Percentiles rank a stretch among this genome's conserved stretches.
Evolutionary conservation across 108 stramenopile genomes (phyloP).

Genomic region (Skeletonema marinoi): DNA sequence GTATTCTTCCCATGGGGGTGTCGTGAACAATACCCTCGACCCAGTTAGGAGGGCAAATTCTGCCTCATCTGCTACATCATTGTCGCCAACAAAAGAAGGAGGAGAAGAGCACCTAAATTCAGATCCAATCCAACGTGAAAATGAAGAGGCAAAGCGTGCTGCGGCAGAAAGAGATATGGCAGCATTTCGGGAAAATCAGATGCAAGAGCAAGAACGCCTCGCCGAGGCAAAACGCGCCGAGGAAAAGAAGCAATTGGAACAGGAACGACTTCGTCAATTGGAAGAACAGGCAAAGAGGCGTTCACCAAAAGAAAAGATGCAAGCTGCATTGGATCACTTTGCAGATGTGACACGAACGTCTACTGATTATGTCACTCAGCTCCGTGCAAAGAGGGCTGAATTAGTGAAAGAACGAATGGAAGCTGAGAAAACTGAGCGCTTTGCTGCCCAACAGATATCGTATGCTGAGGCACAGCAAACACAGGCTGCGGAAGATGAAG

Average conservation of each 20-base stretch:
- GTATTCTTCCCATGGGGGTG: slow-evolving; percentile 46
- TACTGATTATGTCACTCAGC: slow-evolving; percentile 21
- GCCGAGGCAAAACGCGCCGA: slow-evolving; percentile 8
- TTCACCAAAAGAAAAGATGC: slow-evolving; percentile 37
- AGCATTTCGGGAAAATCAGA: slow-evolving; percentile 3
- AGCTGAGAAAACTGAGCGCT: slow-evolving; percentile 57
- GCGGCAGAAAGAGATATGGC: not conserved
- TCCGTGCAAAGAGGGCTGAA: slow-evolving; percentile 46
- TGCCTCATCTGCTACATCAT: not conserved
- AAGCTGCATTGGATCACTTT: slow-evolving; percentile 23
- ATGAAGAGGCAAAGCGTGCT: slow-evolving; percentile 1
- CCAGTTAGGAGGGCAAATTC: not conserved
- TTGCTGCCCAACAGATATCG: slow-evolving; percentile 64
- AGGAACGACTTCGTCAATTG: slow-evolving; percentile 10
- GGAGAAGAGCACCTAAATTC: slow-evolving; percentile 5
- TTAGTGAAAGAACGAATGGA: slow-evolving; percentile 58
- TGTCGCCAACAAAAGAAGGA: slow-evolving; percentile 17
- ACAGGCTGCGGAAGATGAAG: slow-evolving; percentile 81
- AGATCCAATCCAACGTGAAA: slow-evolving; percentile 4
- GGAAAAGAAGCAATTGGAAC: slow-evolving; percentile 20
- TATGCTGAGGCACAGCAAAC: slow-evolving; percentile 68
- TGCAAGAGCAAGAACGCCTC: slow-evolving; percentile 14
- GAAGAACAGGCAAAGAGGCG: slow-evolving; percentile 42
- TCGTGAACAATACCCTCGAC: not conserved
- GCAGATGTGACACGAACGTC: slow-evolving; percentile 12